These are phyloP conservation scores for Acarospora socialis DNA, from an alignment of 2,329 filamentous ascomycete species.

Conservation along the genomic window DNA sequence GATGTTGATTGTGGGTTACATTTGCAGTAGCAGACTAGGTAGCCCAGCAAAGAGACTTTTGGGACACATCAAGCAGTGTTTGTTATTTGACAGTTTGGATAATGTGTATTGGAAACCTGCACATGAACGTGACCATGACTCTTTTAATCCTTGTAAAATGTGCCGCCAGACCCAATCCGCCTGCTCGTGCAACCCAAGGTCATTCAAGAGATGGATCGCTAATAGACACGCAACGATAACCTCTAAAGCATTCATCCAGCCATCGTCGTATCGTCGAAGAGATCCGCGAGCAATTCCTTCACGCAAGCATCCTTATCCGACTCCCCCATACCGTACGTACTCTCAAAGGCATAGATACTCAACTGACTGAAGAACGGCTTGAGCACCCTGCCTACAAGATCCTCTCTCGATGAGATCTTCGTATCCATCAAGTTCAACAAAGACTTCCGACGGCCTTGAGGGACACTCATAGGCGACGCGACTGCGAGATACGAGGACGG, in stretches of 20 bases:
- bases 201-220: no score
- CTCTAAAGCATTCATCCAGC: conserved; percentile 19
- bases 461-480: conserved; percentile 16
- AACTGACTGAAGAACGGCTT: conserved; percentile 82
- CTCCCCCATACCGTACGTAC: conserved; percentile 68
- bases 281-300: conserved; percentile 51
- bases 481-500: conserved; percentile 15
- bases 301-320: conserved; percentile 53
- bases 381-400: conserved; percentile 61
- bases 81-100: no score
- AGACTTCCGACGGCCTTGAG: conserved; percentile 22
- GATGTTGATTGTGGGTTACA: no score
- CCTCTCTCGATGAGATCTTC: conserved; percentile 39
- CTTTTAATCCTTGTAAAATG: no score
- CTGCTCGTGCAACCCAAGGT: no score
- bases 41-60: no score
- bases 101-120: no score
- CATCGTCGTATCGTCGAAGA: conserved; percentile 63
- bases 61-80: no score
- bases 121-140: no score
- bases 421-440: conserved; percentile 33
- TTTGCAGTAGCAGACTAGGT: no score
- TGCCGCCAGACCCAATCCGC: no score
- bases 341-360: conserved; percentile 88
- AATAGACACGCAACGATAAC: conserved; percentile 4